Evolutionary conservation across 2,329 filamentous ascomycete species (phyloP).

Genomic region (Fusarium sp.): DNA sequence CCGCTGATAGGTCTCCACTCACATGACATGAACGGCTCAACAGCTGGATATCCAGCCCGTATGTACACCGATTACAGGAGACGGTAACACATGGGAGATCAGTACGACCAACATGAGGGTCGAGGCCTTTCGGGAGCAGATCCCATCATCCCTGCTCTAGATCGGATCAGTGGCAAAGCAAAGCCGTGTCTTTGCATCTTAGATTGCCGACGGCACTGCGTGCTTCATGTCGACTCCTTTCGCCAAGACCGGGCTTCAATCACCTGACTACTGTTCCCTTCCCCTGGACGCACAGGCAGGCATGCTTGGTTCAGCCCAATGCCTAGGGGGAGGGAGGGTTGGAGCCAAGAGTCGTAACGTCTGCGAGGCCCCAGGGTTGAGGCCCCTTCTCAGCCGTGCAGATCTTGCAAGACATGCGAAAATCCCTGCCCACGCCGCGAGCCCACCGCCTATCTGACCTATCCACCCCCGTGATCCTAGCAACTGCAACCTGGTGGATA

Average conservation of each 20-base stretch:
- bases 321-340: neutral
- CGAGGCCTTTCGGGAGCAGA: neutral
- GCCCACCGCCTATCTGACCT: neutral
- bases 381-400: neutral
- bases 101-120: neutral
- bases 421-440: neutral
- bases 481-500: slow-evolving; percentile 1
- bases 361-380: neutral
- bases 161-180: slow-evolving; percentile 3
- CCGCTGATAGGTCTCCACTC: neutral
- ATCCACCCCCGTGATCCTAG: neutral
- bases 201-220: slow-evolving; percentile 1
- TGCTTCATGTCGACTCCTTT: neutral
- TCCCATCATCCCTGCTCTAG: neutral
- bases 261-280: neutral
- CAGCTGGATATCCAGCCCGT: neutral
- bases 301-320: neutral
- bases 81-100: neutral
- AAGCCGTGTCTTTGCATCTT: neutral
- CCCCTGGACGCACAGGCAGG: neutral
- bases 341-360: neutral
- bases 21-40: neutral
- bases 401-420: neutral
- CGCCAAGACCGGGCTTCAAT: neutral
- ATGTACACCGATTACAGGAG: neutral